Evolutionary conservation across 768 basidiomycete species (phyloP).

Genomic region (Gloeophyllum trabeum): DNA sequence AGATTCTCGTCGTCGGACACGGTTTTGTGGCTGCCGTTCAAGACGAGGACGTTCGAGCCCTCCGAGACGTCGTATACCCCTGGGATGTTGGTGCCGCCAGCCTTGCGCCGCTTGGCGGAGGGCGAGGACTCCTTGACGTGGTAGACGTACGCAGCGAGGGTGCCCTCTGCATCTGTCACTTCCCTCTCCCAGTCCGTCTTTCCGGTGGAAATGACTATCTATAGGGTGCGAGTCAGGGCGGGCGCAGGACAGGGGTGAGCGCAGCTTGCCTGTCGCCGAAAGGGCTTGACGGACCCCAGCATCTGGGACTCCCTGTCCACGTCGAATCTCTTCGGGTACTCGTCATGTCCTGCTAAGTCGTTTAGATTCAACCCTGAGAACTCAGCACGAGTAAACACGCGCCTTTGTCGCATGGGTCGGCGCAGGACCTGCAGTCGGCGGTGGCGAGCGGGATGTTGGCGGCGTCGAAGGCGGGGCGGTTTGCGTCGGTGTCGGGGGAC

Average conservation of each 20-base stretch:
- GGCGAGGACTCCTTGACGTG: conserved; percentile 11
- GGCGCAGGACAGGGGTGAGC: not conserved
- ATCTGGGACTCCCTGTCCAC: conserved; percentile 74
- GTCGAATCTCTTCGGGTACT: conserved; percentile 61
- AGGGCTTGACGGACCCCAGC: conserved; percentile 80
- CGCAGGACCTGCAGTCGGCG: conserved; percentile 63
- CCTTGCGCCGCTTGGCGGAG: conserved; percentile 3
- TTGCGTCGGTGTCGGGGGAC: conserved; percentile 22
- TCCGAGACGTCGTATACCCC: conserved; percentile 53
- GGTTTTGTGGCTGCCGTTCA: conserved; percentile 77
- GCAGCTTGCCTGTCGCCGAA: conserved; percentile 62
- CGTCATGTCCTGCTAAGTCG: conserved; percentile 47
- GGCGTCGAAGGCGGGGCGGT: conserved; percentile 40
- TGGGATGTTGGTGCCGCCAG: conserved; percentile 16
- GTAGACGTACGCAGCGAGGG: conserved; percentile 54
- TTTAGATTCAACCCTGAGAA: conserved; percentile 5
- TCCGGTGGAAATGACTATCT: conserved; percentile 87
- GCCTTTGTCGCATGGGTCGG: conserved; percentile 72
- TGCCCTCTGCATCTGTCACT: conserved; percentile 57
- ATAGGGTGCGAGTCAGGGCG: conserved; percentile 1
- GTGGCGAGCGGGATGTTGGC: conserved; percentile 53
- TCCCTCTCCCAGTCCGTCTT: conserved; percentile 82
- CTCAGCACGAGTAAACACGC: conserved; percentile 1
- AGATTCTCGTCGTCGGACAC: conserved; percentile 50
- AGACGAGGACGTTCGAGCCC: conserved; percentile 49